Evolutionary conservation across 1,284 basidiomycete genomes (phyloP), one percentile per base, ranked within the genome.

Genomic region (Neotropicomus parvogracilis): DNA sequence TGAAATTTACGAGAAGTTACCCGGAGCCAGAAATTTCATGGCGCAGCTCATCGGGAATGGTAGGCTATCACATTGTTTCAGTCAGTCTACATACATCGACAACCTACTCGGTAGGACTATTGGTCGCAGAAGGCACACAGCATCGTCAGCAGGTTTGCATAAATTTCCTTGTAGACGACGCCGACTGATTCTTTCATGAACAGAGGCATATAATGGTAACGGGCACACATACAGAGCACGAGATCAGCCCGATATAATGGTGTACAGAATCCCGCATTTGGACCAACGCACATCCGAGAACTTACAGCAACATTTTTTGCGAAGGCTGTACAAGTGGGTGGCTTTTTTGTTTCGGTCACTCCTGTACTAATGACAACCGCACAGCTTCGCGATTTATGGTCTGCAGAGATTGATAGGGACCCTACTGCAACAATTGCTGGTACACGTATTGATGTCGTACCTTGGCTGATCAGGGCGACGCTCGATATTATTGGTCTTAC

Each of bases 401-500:
- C 53, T 3, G 40, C 52, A 1, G 64, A 75, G 45, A 54, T 66
- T 19, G 44, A 55, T n/a, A 62, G 64, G 51, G 46, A 56, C 20
- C 31, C 44, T 17, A 24, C 28, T 17, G 68, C 59, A 28, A 29
- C 33, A 5, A 42, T 39, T 13, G 32, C 39, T 6, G 31, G 46
- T 0, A 26, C 33, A 17, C 63, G 57, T 3, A 59, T 79, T 21
- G 78, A 88, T 48, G 72, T 79, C 3, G 64, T 82, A 5, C 63
- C 72, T 0, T 81, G 78, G 72, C 62, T 87, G 11, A 78, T 71
- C 37, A 74, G 73, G 46, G 70, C 73, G 48, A 86, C 85, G 0
- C 67, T 88, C 29, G 85, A 88, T 55, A 72, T 86, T 20, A 87
- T 89, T 46, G 84, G 84, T 9, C 67, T 79, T 12, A 80, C 84